A percentile compares a stretch with the other conserved stretches of the same genome.
Conservation (phyloP, 2,329 filamentous ascomycete species). For the Diplodia corticola region DNA sequence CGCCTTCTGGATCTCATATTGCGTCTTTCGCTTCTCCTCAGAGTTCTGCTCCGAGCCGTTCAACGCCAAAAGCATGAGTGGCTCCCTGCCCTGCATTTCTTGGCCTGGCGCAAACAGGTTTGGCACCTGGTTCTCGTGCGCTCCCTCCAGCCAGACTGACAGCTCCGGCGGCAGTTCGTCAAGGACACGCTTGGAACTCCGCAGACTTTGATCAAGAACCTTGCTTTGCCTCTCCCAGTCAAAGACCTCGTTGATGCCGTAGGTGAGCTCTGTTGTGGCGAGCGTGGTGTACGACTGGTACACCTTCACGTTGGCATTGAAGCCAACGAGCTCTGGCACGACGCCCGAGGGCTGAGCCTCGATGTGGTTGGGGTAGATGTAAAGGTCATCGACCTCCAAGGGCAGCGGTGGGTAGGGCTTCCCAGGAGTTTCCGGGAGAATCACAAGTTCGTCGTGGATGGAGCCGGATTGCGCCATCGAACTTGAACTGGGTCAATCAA, state of each 20-base stretch:
- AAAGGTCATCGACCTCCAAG: constrained; percentile 80
- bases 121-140: constrained; percentile 28
- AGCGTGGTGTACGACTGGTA: constrained; percentile 79
- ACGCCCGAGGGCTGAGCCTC: constrained; percentile 67
- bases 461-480: constrained; percentile 77
- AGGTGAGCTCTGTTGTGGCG: constrained; percentile 77
- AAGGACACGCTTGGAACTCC: constrained; percentile 68
- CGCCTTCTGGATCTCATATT: constrained; percentile 88
- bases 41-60: constrained; percentile 24
- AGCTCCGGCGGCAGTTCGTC: constrained; percentile 69
- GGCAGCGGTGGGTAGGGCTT: constrained; percentile 79
- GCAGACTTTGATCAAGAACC: constrained; percentile 69
- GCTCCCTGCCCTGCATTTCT: constrained; percentile 23
- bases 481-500: constrained; percentile 41
- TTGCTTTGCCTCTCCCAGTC: constrained; percentile 76
- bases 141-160: constrained; percentile 53
- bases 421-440: constrained; percentile 73
- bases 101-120: constrained; percentile 27
- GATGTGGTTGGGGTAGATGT: constrained; percentile 70
- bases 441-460: constrained; percentile 68
- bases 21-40: constrained; percentile 53
- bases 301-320: constrained; percentile 75
- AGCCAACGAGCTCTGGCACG: constrained; percentile 73
- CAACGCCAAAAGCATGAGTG: constrained; percentile 31
- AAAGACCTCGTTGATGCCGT: constrained; percentile 74